phyloP scores from a whole-genome alignment of 805 yeast genomes.

The Kodamaea hsintzibuensis region DNA sequence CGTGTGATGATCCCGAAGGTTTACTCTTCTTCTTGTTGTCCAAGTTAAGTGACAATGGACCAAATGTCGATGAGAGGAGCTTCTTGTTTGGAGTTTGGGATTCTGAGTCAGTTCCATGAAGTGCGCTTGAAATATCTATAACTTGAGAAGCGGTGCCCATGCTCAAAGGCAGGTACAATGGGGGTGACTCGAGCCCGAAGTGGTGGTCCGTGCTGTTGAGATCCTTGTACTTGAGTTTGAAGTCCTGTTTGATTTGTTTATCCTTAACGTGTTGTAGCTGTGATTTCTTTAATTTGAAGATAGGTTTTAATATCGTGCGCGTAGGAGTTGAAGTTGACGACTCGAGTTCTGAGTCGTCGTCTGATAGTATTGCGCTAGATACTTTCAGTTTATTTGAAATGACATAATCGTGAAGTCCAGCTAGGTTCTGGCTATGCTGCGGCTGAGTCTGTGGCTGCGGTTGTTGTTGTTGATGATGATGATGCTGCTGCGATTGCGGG shows the following conservation, averaged over 20 bases:
- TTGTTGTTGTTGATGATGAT: too few species aligned
- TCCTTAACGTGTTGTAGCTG: neutral
- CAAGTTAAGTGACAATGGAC: constrained; percentile 5
- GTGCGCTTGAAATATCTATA: neutral
- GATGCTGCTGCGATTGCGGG: too few species aligned
- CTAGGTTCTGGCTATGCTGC: constrained; percentile 3
- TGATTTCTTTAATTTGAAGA: constrained; percentile 11
- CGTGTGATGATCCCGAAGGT: neutral
- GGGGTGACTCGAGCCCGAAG: neutral
- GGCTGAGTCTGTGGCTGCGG: too few species aligned
- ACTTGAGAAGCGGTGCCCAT: neutral
- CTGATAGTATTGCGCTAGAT: constrained; percentile 30
- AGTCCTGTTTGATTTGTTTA: constrained; percentile 22
- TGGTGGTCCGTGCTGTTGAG: neutral
- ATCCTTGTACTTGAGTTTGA: constrained; percentile 18
- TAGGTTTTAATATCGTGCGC: constrained; percentile 20
- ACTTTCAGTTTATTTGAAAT: constrained; percentile 6
- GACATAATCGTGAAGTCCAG: neutral
- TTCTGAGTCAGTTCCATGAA: neutral
- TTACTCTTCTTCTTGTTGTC: neutral
- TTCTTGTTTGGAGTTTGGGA: neutral
- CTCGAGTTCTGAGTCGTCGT: constrained; percentile 40
- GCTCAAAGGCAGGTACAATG: neutral
- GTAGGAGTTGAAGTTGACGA: constrained; percentile 9
- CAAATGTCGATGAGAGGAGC: constrained; percentile 2